These are phyloP conservation scores for Avicennia marina DNA, from an alignment of 257 asterid genomes.

Conservation along the genomic window DNA sequence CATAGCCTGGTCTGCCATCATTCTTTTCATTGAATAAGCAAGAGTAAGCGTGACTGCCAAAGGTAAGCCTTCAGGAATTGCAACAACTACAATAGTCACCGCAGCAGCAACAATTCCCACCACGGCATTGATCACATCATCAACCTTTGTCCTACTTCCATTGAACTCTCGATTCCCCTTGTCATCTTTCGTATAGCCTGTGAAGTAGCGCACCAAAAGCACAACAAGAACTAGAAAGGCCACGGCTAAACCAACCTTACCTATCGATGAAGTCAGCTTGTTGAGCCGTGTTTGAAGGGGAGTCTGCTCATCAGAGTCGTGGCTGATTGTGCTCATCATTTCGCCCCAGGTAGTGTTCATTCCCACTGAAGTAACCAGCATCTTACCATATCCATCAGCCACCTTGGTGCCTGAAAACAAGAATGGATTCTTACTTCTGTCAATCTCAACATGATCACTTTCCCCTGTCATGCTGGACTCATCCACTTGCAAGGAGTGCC, in stretches of 20 bases:
- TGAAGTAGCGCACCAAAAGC: constrained; percentile 36
- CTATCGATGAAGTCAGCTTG: constrained; percentile 40
- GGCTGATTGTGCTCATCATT: constrained; percentile 42
- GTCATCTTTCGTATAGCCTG: constrained; percentile 34
- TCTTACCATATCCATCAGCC: constrained; percentile 17
- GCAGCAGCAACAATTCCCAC: constrained; percentile 39
- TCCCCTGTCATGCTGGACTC: constrained; percentile 31
- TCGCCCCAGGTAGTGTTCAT: constrained; percentile 45
- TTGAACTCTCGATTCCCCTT: constrained; percentile 33
- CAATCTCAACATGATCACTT: constrained; percentile 13
- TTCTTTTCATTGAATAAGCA: constrained; percentile 50
- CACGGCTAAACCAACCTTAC: constrained; percentile 40
- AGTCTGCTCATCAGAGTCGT: constrained; percentile 30
- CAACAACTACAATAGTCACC: constrained; percentile 46
- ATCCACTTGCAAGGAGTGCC: constrained; percentile 23
- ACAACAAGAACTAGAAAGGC: constrained; percentile 43
- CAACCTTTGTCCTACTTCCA: constrained; percentile 24
- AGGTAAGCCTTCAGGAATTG: constrained; percentile 58
- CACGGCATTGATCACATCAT: constrained; percentile 38
- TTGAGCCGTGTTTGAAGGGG: constrained; percentile 46
- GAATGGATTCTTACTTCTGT: constrained; percentile 7
- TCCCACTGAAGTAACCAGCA: constrained; percentile 23
- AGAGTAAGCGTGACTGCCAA: constrained; percentile 50
- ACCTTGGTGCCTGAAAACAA: constrained; percentile 22
- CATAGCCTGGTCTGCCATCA: constrained; percentile 57